These are phyloP conservation scores for Diaporthe batatas DNA, from an alignment of 2,329 filamentous ascomycete genomes.

Conservation along the genomic window DNA sequence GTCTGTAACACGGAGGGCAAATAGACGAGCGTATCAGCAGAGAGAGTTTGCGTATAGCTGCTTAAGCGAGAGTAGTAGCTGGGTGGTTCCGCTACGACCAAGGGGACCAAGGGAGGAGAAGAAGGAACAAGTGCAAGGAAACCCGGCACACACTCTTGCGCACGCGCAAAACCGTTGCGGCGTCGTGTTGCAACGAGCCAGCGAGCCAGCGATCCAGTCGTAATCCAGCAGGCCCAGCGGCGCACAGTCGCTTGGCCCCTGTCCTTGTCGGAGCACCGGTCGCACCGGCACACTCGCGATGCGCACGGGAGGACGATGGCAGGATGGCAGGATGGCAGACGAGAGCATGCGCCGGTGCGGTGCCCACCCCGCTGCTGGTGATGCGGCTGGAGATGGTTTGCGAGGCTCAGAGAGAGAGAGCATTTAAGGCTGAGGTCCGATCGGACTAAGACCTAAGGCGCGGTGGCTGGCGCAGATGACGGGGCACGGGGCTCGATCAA, in stretches of 20 bases:
- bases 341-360: slow-evolving; percentile 11
- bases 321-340: background rate
- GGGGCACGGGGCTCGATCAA: background rate
- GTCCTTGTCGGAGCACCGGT: slow-evolving; percentile 6
- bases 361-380: background rate
- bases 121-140: slow-evolving; percentile 17
- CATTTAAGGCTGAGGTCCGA: slow-evolving; percentile 13
- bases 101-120: slow-evolving; percentile 14
- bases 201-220: background rate
- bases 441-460: background rate
- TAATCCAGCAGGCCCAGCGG: background rate
- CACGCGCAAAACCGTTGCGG: background rate
- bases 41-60: slow-evolving; percentile 40
- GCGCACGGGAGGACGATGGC: background rate
- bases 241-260: too few relatives aligned
- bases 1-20: slow-evolving; percentile 41
- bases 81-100: slow-evolving; percentile 32
- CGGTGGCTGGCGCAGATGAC: slow-evolving; percentile 12
- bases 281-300: slow-evolving; percentile 10
- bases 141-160: background rate
- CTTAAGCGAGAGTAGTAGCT: slow-evolving; percentile 43
- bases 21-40: slow-evolving; percentile 43
- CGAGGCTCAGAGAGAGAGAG: slow-evolving; percentile 4
- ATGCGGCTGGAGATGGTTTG: background rate
- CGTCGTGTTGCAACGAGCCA: slow-evolving; percentile 4